phyloP scores from a whole-genome alignment of 2,329 filamentous ascomycete genomes.

The Tricladium varicosporioides region DNA sequence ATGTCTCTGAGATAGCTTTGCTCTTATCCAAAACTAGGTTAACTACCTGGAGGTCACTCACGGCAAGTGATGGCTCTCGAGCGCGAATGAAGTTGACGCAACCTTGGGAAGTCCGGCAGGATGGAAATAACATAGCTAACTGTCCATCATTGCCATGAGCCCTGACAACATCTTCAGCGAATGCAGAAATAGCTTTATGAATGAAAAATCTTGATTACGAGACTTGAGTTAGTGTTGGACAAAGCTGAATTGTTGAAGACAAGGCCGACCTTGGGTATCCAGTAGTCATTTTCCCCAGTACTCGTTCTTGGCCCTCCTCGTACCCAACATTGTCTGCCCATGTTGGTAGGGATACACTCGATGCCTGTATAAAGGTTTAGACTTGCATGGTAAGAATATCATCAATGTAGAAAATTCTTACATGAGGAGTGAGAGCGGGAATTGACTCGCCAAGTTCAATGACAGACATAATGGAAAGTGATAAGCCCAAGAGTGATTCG shows the following conservation, averaged over 20 bases:
- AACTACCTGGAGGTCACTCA: conserved; percentile 51
- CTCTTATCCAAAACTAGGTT: conserved; percentile 62
- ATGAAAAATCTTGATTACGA: conserved; percentile 73
- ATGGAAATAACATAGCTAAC: conserved; percentile 82
- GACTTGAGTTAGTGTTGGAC: conserved; percentile 21
- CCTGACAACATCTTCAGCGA: conserved; percentile 66
- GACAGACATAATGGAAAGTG: conserved; percentile 28
- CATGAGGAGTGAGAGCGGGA: conserved; percentile 35
- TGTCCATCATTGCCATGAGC: conserved; percentile 61
- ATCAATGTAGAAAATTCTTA: conserved; percentile 20
- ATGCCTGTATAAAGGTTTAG: conserved; percentile 60
- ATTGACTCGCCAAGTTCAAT: conserved; percentile 36
- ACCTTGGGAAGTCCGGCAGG: conserved; percentile 62
- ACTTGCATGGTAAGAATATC: conserved; percentile 2
- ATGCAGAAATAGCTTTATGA: conserved; percentile 74
- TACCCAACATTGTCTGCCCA: conserved; percentile 91
- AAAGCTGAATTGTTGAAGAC: neutral
- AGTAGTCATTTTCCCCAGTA: conserved; percentile 79
- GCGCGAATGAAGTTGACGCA: conserved; percentile 71
- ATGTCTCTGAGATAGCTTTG: conserved; percentile 48
- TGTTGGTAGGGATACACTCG: conserved; percentile 92
- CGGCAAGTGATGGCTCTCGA: conserved; percentile 52
- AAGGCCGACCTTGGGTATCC: conserved; percentile 75
- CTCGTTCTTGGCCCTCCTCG: conserved; percentile 87
- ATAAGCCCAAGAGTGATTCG: neutral